phyloP scores from a whole-genome alignment of 2,329 filamentous ascomycete species.

The Ophiostoma populinum region DNA sequence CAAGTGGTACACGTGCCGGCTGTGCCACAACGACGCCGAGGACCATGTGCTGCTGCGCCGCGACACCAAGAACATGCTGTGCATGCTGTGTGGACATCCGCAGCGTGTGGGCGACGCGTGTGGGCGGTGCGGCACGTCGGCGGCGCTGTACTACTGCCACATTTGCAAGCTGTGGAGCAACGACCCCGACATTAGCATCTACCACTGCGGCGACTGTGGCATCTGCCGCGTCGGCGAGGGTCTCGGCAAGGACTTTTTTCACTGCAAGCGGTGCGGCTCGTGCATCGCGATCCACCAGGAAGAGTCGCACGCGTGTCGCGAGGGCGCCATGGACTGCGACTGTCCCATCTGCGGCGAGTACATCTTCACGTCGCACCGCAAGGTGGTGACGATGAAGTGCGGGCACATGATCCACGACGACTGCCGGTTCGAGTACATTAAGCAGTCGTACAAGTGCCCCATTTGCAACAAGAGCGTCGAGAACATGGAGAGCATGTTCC shows the following conservation, averaged over 20 bases:
- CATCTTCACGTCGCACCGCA: slow-evolving; percentile 78
- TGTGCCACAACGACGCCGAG: slow-evolving; percentile 78
- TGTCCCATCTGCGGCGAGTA: slow-evolving; percentile 96
- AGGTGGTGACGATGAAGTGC: slow-evolving; percentile 87
- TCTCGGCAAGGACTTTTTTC: slow-evolving; percentile 89
- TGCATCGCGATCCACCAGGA: slow-evolving; percentile 84
- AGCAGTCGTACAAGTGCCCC: slow-evolving; percentile 83
- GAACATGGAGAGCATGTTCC: slow-evolving; percentile 94
- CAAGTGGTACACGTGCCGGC: slow-evolving; percentile 85
- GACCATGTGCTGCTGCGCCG: slow-evolving; percentile 64
- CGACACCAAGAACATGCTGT: slow-evolving; percentile 88
- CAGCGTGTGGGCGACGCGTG: slow-evolving; percentile 71
- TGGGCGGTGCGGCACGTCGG: slow-evolving; percentile 53
- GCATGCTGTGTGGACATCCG: slow-evolving; percentile 81
- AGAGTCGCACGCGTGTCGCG: slow-evolving; percentile 79
- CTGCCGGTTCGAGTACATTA: slow-evolving; percentile 79
- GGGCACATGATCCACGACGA: slow-evolving; percentile 88
- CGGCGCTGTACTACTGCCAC: slow-evolving; percentile 81
- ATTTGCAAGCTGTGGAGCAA: slow-evolving; percentile 98
- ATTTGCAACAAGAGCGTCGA: slow-evolving; percentile 93
- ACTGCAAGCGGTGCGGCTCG: slow-evolving; percentile 94
- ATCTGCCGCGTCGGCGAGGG: slow-evolving; percentile 86
- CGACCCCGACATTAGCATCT: slow-evolving; percentile 76
- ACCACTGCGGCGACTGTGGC: slow-evolving; percentile 90
- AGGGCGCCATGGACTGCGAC: slow-evolving; percentile 83